Percentiles rank a stretch among this genome's conserved stretches.
These are phyloP conservation scores for Leptodontidium sp. DNA, from an alignment of 2,329 filamentous ascomycete species.

Conservation along the genomic window DNA sequence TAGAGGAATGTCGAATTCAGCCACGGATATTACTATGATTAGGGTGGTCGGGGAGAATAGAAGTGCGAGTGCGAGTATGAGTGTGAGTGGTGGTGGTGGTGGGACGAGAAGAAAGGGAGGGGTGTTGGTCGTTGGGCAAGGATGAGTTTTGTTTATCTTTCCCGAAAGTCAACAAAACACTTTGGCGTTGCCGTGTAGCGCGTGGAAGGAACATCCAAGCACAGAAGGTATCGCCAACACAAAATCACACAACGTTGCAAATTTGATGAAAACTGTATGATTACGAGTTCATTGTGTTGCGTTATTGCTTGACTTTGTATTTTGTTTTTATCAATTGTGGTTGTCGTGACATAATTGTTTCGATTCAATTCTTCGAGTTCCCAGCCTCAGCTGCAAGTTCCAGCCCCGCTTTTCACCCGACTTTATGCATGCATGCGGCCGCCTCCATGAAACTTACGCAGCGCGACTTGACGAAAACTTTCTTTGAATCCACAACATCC, in stretches of 20 bases:
- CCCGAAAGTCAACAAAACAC: slow-evolving; percentile 24
- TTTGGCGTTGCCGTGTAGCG: slow-evolving; percentile 13
- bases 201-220: slow-evolving; percentile 22
- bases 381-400: not conserved
- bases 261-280: not conserved
- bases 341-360: slow-evolving; percentile 6
- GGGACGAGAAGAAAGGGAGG: slow-evolving; percentile 20
- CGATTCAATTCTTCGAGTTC: not conserved
- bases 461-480: not conserved
- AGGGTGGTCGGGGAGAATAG: slow-evolving; percentile 23
- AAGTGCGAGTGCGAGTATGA: slow-evolving; percentile 9
- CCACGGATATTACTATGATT: slow-evolving; percentile 32
- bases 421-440: slow-evolving; percentile 9
- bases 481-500: not conserved
- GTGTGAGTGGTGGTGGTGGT: slow-evolving; percentile 13
- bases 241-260: not conserved
- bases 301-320: not conserved
- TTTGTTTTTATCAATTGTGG: not conserved
- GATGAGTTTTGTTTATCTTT: slow-evolving; percentile 20
- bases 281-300: not conserved
- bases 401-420: slow-evolving; percentile 10
- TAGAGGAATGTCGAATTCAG: slow-evolving; percentile 32
- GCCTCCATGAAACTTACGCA: not conserved
- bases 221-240: not conserved
- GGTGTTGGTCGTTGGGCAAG: slow-evolving; percentile 16